Percentiles rank a stretch among this genome's conserved stretches.
These are phyloP conservation scores for Pleurozium schreberi DNA, from an alignment of 225 moss, liverwort and hornwort species.

Conservation along the genomic window DNA sequence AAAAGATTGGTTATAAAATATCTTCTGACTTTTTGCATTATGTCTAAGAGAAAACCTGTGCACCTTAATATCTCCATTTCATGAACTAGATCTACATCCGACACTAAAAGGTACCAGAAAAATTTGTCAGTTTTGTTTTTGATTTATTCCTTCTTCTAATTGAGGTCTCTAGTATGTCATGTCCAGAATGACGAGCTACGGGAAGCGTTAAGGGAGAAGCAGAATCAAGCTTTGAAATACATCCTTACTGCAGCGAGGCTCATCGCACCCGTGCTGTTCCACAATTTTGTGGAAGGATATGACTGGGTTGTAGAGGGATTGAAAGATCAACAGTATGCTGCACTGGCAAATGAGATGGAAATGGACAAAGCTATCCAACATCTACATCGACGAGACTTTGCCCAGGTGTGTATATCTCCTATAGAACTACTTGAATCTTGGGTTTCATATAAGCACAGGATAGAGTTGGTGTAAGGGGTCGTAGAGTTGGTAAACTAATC, in stretches of 20 bases:
- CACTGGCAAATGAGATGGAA: constrained; percentile 76
- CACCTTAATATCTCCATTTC: neutral
- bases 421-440: neutral
- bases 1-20: neutral
- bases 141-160: neutral
- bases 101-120: neutral
- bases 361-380: constrained; percentile 88
- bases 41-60: neutral
- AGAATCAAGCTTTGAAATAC: constrained; percentile 56
- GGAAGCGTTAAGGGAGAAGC: constrained; percentile 54
- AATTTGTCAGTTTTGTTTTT: neutral
- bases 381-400: constrained; percentile 61
- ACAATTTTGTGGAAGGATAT: constrained; percentile 70
- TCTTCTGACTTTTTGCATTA: neutral
- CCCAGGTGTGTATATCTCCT: constrained; percentile 21
- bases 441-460: neutral
- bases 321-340: constrained; percentile 75
- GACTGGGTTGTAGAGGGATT: constrained; percentile 70
- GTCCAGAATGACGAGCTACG: constrained; percentile 57
- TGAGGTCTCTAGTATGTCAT: neutral
- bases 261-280: constrained; percentile 62
- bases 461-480: neutral
- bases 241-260: constrained; percentile 70
- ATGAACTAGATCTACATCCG: neutral
- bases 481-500: neutral